Conservation (phyloP, 164 flowering plant species). For the Kalanchoe fedtschenkoi region DNA sequence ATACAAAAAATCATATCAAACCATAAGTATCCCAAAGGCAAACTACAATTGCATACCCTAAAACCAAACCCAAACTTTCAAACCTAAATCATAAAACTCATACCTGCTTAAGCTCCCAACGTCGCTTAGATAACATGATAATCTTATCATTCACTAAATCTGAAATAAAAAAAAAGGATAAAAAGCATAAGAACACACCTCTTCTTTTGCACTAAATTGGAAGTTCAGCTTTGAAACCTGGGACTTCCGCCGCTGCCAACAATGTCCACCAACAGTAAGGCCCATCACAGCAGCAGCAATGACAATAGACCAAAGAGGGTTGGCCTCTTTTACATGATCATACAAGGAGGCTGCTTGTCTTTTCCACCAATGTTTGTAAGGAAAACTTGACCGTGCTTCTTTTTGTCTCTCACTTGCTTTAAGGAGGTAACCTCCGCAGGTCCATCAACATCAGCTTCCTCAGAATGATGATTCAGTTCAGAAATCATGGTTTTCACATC, state of each 20-base stretch:
- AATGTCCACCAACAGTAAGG: conserved; percentile 76
- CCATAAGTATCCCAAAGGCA: too few species aligned
- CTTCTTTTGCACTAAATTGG: conserved; percentile 39
- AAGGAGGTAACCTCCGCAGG: conserved; percentile 16
- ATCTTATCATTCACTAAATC: conserved; percentile 92
- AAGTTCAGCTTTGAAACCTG: conserved; percentile 63
- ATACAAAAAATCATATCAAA: too few species aligned
- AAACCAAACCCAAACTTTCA: too few species aligned
- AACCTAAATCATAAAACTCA: not conserved
- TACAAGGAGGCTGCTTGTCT: conserved; percentile 59
- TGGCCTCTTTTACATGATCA: conserved; percentile 73
- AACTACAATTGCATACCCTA: too few species aligned
- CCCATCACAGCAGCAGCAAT: conserved; percentile 95
- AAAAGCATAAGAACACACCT: too few species aligned
- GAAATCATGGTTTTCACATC: conserved; percentile 15
- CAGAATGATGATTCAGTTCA: conserved; percentile 24
- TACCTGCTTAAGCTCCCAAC: conserved; percentile 96
- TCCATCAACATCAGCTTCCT: conserved; percentile 13
- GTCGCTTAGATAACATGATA: conserved; percentile 66
- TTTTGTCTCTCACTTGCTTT: conserved; percentile 22
- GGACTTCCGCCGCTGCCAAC: conserved; percentile 85
- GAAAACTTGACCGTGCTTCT: conserved; percentile 32
- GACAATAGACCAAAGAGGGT: conserved; percentile 73
- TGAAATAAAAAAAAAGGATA: too few species aligned
- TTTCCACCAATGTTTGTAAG: conserved; percentile 93